Conservation (phyloP, 2,329 filamentous ascomycete species). For the Xylaria sp. region DNA sequence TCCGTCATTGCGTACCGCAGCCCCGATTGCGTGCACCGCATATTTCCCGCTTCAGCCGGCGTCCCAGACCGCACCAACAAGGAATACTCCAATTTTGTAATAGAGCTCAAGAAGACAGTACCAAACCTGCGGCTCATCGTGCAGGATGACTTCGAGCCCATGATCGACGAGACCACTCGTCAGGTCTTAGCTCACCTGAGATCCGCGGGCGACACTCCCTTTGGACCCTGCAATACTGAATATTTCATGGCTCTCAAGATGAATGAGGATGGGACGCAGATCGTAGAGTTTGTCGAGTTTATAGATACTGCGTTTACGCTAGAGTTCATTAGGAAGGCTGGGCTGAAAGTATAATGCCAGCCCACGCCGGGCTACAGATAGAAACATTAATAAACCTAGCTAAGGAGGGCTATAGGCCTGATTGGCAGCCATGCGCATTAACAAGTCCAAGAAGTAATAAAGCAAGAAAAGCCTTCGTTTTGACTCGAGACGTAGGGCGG, state of each 20-base stretch:
- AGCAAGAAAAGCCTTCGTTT: too few species aligned
- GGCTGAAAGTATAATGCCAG: slow-evolving; percentile 22
- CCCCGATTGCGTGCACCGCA: slow-evolving; percentile 30
- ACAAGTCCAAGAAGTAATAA: too few species aligned
- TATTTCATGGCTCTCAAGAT: slow-evolving; percentile 33
- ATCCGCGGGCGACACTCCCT: slow-evolving; percentile 23
- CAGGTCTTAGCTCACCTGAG: slow-evolving; percentile 26
- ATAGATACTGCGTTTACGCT: slow-evolving; percentile 27
- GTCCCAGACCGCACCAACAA: slow-evolving; percentile 25
- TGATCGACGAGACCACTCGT: slow-evolving; percentile 25
- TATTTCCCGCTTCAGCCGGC: slow-evolving; percentile 23
- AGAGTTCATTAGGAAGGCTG: slow-evolving; percentile 21
- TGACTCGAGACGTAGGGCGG: too few species aligned
- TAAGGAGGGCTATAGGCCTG: too few species aligned
- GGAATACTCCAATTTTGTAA: slow-evolving; percentile 31
- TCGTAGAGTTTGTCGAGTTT: slow-evolving; percentile 29
- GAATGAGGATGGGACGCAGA: slow-evolving; percentile 28
- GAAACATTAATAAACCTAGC: too few species aligned
- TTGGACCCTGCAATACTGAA: slow-evolving; percentile 21
- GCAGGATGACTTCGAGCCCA: slow-evolving; percentile 25
- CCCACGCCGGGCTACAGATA: too few species aligned
- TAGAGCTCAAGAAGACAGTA: slow-evolving; percentile 29
- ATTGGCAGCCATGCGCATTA: too few species aligned
- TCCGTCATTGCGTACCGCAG: slow-evolving; percentile 29
- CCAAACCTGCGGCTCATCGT: slow-evolving; percentile 28